Evolutionary conservation across 1,284 basidiomycete genomes (phyloP).

Genomic region (Cutaneotrichosporon cavernicola): DNA sequence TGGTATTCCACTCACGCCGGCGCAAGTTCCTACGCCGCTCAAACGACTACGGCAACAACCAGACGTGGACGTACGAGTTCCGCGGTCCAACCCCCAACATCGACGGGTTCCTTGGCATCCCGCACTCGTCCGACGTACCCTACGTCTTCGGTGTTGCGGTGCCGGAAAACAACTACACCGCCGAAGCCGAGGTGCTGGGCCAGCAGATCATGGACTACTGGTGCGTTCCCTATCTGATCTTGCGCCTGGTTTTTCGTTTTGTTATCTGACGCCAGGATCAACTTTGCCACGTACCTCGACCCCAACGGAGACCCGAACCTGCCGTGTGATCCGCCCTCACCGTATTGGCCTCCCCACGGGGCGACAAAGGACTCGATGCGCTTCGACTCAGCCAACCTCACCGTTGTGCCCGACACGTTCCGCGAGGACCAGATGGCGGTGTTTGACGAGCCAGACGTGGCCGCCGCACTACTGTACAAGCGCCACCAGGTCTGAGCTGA

Average conservation of each 20-base stretch:
- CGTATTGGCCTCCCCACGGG: slow-evolving; percentile 41
- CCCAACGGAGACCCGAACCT: slow-evolving; percentile 29
- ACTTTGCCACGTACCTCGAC: slow-evolving; percentile 45
- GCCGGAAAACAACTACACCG: slow-evolving; percentile 28
- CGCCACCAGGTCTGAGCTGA: not conserved
- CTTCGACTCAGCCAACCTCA: slow-evolving; percentile 32
- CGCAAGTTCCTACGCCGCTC: slow-evolving; percentile 36
- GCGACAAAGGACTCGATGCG: slow-evolving; percentile 33
- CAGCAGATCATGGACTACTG: slow-evolving; percentile 41
- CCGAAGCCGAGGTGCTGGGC: slow-evolving; percentile 28
- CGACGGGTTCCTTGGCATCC: slow-evolving; percentile 24
- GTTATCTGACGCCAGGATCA: slow-evolving; percentile 31
- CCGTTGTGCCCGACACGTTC: slow-evolving; percentile 41
- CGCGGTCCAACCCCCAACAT: slow-evolving; percentile 25
- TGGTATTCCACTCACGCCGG: slow-evolving; percentile 34
- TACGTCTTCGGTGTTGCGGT: slow-evolving; percentile 34
- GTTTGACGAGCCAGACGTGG: slow-evolving; percentile 25
- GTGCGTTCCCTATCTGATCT: too few relatives aligned
- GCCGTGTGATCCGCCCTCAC: slow-evolving; percentile 24
- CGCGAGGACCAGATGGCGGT: slow-evolving; percentile 38
- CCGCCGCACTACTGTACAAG: not conserved
- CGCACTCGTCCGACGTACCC: slow-evolving; percentile 35
- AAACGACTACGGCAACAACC: slow-evolving; percentile 27
- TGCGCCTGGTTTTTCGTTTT: too few relatives aligned
- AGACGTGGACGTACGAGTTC: slow-evolving; percentile 44